Percentiles rank a stretch among this genome's conserved stretches.
phyloP scores from a whole-genome alignment of 2,329 filamentous ascomycete species.

The Aspergillus transmontanensis region DNA sequence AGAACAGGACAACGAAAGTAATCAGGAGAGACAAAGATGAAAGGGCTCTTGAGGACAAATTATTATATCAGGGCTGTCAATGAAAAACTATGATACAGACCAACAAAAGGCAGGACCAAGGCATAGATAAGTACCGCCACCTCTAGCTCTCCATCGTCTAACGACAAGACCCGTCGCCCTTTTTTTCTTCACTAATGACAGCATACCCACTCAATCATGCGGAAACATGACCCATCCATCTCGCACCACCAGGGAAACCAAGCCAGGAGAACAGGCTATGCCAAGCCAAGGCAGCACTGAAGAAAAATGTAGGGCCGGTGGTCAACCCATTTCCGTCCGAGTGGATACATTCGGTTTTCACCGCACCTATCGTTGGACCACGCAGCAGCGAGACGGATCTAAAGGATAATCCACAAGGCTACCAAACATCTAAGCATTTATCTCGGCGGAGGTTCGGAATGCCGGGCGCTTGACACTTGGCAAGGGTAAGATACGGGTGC shows the following conservation, averaged over 20 bases:
- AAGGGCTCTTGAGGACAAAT: not conserved
- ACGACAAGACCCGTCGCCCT: not conserved
- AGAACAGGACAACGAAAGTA: not conserved
- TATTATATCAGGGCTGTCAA: not conserved
- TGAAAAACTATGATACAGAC: not conserved
- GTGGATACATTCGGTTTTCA: slow-evolving; percentile 4
- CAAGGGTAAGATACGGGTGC: not conserved
- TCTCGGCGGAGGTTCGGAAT: not conserved
- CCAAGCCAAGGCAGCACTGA: not conserved
- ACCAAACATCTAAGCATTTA: not conserved
- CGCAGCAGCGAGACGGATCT: not conserved
- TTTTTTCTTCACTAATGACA: not conserved
- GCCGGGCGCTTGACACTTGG: not conserved
- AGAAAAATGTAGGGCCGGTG: not conserved
- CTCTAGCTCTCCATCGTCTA: not conserved
- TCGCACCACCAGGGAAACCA: not conserved
- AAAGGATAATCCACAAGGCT: not conserved
- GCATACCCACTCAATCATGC: not conserved
- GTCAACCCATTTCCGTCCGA: not conserved
- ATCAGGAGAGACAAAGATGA: not conserved
- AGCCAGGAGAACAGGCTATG: not conserved
- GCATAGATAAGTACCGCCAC: not conserved
- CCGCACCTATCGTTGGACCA: slow-evolving; percentile 1
- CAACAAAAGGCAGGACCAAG: not conserved
- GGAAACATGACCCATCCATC: not conserved